These are phyloP conservation scores for Pyrus betulifolia DNA, from an alignment of 306 rosid species.

Conservation along the genomic window DNA sequence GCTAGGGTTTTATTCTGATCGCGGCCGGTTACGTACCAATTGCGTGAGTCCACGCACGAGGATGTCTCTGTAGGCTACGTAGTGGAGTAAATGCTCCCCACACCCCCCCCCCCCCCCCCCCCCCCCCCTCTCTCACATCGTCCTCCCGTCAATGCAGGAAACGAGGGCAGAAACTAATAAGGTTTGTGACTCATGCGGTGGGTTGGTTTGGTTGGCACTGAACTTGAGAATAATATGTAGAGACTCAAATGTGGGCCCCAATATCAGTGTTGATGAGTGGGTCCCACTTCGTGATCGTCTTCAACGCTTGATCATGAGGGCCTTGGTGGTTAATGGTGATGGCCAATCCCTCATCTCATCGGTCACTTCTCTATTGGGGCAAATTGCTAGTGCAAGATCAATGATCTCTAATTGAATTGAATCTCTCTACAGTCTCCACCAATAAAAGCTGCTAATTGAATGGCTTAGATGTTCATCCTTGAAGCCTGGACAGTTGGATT, in stretches of 20 bases:
- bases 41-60: conserved; percentile 57
- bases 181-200: not conserved
- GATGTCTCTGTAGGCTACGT: conserved; percentile 18
- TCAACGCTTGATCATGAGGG: conserved; percentile 13
- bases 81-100: not conserved
- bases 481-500: not conserved
- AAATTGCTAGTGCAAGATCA: not conserved
- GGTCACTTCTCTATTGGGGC: not conserved
- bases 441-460: not conserved
- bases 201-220: not conserved
- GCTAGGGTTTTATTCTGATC: not conserved
- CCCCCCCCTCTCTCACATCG: not conserved
- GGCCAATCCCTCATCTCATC: not conserved
- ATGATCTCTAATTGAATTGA: not conserved
- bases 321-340: not conserved
- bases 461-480: not conserved
- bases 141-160: not conserved
- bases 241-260: not conserved
- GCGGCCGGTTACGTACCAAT: conserved; percentile 4
- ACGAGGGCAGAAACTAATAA: not conserved
- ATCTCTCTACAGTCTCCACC: not conserved
- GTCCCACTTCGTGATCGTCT: conserved; percentile 13
- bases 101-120: no score
- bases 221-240: not conserved
- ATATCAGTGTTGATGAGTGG: not conserved